A percentile compares a stretch with the other conserved stretches of the same genome.
Evolutionary conservation across 805 yeast genomes (phyloP).

Genomic region (Vanderwaltozyma verrucispora): DNA sequence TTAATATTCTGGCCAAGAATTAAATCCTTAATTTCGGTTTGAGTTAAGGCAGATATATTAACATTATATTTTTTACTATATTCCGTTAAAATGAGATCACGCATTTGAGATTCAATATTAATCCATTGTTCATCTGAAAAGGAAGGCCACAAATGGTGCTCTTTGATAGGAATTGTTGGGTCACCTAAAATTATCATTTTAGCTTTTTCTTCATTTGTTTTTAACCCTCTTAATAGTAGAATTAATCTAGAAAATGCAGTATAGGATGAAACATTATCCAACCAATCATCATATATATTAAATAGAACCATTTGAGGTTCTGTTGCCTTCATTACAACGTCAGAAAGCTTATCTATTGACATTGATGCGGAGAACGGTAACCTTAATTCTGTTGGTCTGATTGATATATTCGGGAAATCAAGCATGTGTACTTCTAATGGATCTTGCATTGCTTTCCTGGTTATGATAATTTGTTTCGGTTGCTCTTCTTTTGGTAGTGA

Average conservation of each 20-base stretch:
- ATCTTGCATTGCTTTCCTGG: slow-evolving; percentile 84
- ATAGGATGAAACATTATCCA: slow-evolving; percentile 66
- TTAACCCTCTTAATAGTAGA: slow-evolving; percentile 71
- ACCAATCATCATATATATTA: slow-evolving; percentile 93
- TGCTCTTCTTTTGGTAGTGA: slow-evolving; percentile 90
- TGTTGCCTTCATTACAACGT: slow-evolving; percentile 71
- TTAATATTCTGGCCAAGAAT: slow-evolving; percentile 89
- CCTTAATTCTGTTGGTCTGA: slow-evolving; percentile 80
- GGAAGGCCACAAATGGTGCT: slow-evolving; percentile 90
- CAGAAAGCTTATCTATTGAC: slow-evolving; percentile 68
- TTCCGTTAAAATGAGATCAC: slow-evolving; percentile 79
- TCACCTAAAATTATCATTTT: slow-evolving; percentile 70
- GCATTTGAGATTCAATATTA: slow-evolving; percentile 72
- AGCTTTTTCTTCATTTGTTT: slow-evolving; percentile 66
- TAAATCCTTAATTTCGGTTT: slow-evolving; percentile 85
- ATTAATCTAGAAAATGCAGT: slow-evolving; percentile 90
- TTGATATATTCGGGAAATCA: slow-evolving; percentile 86
- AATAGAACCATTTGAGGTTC: slow-evolving; percentile 90
- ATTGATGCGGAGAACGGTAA: slow-evolving; percentile 84
- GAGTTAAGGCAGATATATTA: slow-evolving; percentile 78
- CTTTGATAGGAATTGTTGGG: slow-evolving; percentile 52
- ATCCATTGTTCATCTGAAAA: slow-evolving; percentile 86
- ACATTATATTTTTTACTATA: slow-evolving; percentile 80
- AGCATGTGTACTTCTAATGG: slow-evolving; percentile 96
- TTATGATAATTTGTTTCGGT: slow-evolving; percentile 84